Conservation (phyloP, 768 basidiomycete species). For the Asterophora lycoperdoides region DNA sequence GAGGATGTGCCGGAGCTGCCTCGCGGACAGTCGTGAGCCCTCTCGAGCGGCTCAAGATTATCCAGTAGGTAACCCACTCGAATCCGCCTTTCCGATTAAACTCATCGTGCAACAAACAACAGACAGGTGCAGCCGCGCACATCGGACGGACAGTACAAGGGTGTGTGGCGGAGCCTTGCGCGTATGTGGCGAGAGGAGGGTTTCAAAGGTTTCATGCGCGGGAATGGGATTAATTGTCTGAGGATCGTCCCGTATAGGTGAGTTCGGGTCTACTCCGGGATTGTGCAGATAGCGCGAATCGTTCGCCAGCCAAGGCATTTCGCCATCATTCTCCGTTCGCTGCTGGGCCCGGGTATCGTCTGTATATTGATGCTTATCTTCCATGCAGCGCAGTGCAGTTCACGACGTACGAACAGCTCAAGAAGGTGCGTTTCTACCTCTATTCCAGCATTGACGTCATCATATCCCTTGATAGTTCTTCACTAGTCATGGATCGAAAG, state of each 20-base stretch:
- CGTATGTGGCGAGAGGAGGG: constrained; percentile 96
- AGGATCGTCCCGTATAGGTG: constrained; percentile 88
- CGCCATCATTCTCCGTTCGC: no score
- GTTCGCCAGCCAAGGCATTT: no score
- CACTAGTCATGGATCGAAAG: constrained; percentile 59
- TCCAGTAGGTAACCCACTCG: constrained; percentile 59
- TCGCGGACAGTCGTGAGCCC: constrained; percentile 92
- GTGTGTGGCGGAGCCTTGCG: constrained; percentile 77
- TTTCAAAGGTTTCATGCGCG: constrained; percentile 88
- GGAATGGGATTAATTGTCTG: constrained; percentile 83
- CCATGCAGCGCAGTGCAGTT: constrained; percentile 72
- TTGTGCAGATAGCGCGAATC: not conserved
- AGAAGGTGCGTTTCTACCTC: constrained; percentile 51
- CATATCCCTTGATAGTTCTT: constrained; percentile 50
- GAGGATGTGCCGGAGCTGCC: constrained; percentile 59
- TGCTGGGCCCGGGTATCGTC: no score
- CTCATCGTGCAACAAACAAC: constrained; percentile 1
- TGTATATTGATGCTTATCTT: not conserved
- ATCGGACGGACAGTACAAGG: constrained; percentile 66
- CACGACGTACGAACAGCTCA: constrained; percentile 86
- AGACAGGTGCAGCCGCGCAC: constrained; percentile 87
- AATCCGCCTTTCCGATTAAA: not conserved
- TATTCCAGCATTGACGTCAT: constrained; percentile 29
- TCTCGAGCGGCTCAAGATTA: constrained; percentile 91
- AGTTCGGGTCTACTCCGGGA: constrained; percentile 13